Evolutionary conservation across 2,329 filamentous ascomycete genomes (phyloP).

Genomic region (Exophiala sideris): DNA sequence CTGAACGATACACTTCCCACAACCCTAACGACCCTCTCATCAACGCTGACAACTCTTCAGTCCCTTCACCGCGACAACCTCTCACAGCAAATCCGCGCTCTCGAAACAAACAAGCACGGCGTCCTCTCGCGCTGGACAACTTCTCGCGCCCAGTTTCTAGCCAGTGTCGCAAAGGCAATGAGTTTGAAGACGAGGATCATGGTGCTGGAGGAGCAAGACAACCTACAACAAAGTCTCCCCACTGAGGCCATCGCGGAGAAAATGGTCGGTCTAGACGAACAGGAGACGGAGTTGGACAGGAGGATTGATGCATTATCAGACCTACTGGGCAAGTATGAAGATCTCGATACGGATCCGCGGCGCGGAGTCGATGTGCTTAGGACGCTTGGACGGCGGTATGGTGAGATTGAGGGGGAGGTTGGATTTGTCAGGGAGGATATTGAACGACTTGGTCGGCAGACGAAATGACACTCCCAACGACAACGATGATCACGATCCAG

Average conservation of each 20-base stretch:
- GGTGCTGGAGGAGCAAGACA: conserved; percentile 34
- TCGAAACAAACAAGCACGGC: conserved; percentile 27
- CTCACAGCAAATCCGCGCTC: conserved; percentile 10
- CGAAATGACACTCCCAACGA: neutral
- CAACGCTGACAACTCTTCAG: conserved; percentile 5
- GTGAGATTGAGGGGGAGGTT: conserved; percentile 36
- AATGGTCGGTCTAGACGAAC: conserved; percentile 32
- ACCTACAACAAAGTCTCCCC: conserved; percentile 35
- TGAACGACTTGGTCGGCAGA: conserved; percentile 27
- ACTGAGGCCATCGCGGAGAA: conserved; percentile 35
- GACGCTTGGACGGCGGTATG: conserved; percentile 40
- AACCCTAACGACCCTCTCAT: conserved; percentile 5
- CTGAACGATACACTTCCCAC: conserved; percentile 7
- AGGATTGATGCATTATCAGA: conserved; percentile 31
- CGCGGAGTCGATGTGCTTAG: conserved; percentile 28
- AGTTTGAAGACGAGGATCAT: conserved; percentile 21
- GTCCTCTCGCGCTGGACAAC: conserved; percentile 16
- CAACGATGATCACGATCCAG: neutral
- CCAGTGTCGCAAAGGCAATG: conserved; percentile 22
- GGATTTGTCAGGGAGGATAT: conserved; percentile 38
- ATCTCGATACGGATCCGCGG: conserved; percentile 22
- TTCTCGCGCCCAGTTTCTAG: conserved; percentile 16
- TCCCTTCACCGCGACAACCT: conserved; percentile 12
- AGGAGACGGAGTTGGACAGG: conserved; percentile 38
- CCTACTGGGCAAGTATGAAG: conserved; percentile 37